Percentiles rank a stretch among this genome's conserved stretches.
Evolutionary conservation across 208 protist genomes (phyloP).

Genomic region (Wallacemonas collosoma): DNA sequence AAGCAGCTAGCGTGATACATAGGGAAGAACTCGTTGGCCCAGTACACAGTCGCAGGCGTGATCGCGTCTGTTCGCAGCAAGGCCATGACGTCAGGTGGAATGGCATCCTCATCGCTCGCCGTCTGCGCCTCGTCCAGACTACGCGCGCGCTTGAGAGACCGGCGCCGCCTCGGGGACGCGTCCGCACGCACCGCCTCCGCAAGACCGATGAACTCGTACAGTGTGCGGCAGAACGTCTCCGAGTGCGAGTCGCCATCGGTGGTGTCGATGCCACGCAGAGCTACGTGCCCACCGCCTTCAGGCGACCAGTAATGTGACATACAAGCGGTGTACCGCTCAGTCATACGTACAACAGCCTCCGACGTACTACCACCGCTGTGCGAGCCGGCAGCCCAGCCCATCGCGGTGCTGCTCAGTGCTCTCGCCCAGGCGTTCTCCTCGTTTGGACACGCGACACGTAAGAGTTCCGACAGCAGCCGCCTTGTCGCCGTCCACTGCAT

Average conservation of each 20-base stretch:
- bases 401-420: background rate
- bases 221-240: background rate
- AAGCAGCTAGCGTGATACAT: constrained; percentile 72
- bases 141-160: background rate
- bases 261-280: background rate
- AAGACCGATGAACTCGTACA: background rate
- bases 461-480: background rate
- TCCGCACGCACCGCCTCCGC: background rate
- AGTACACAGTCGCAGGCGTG: constrained; percentile 8
- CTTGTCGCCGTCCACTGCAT: background rate
- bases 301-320: constrained; percentile 4
- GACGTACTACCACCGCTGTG: constrained; percentile 1
- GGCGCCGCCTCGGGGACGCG: background rate
- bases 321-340: background rate
- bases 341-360: constrained; percentile 3
- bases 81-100: background rate
- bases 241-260: background rate
- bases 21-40: constrained; percentile 37
- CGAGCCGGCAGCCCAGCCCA: background rate
- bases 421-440: constrained; percentile 3
- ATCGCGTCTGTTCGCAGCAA: background rate
- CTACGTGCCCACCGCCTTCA: constrained; percentile 11
- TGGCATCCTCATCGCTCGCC: background rate
- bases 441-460: background rate
- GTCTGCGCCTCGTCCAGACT: background rate